Conservation (phyloP, 2,329 filamentous ascomycete genomes). For the Diaporthe citri region DNA sequence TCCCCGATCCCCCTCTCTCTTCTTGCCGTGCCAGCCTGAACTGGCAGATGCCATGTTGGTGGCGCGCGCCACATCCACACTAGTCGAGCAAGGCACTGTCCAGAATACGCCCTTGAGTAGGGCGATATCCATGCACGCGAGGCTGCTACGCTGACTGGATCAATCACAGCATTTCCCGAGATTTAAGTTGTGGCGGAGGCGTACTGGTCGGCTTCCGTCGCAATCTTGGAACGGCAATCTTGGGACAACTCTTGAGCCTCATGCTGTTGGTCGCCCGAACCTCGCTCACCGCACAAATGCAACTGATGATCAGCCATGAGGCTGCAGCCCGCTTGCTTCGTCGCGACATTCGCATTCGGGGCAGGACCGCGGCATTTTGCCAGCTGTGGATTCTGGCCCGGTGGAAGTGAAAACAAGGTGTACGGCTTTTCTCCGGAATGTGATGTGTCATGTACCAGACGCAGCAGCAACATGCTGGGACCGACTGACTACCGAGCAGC, state of each 20-base stretch:
- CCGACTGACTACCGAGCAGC: background rate
- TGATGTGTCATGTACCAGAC: conserved; percentile 25
- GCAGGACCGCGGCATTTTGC: conserved; percentile 18
- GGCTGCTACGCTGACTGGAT: conserved; percentile 13
- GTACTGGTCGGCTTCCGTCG: background rate
- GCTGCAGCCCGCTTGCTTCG: background rate
- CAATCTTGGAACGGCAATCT: background rate
- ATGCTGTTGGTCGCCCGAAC: conserved; percentile 1
- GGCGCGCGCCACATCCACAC: conserved; percentile 32
- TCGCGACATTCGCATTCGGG: conserved; percentile 9
- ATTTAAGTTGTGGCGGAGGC: conserved; percentile 4
- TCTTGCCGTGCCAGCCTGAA: background rate
- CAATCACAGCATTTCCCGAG: conserved; percentile 10
- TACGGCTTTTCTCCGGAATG: conserved; percentile 25
- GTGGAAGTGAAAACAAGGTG: conserved; percentile 5
- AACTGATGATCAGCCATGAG: background rate
- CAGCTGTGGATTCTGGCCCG: conserved; percentile 13
- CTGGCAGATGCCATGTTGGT: conserved; percentile 15
- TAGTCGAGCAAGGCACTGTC: background rate
- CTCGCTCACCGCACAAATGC: conserved; percentile 17
- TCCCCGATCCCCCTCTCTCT: conserved; percentile 28
- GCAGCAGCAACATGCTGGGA: conserved; percentile 12
- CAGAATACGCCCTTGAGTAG: conserved; percentile 18
- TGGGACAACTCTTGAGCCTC: conserved; percentile 14
- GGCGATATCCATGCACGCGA: background rate